Evolutionary conservation across 257 asterid genomes (phyloP).

Genomic region (Datura wrightii): DNA sequence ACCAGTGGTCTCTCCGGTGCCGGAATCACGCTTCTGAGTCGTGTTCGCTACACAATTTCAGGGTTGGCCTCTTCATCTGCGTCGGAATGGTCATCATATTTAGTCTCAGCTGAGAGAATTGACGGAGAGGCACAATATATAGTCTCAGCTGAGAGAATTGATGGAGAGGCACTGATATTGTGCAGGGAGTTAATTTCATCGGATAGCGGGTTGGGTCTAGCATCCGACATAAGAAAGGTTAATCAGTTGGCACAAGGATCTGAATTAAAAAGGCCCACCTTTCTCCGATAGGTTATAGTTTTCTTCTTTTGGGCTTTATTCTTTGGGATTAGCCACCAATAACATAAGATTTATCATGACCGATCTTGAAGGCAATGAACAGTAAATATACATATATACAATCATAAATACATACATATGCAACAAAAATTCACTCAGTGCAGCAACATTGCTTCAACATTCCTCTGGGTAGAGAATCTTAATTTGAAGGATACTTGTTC

Average conservation of each 20-base stretch:
- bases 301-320: background rate
- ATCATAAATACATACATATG: background rate
- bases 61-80: background rate
- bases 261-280: background rate
- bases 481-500: constrained; percentile 86
- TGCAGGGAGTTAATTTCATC: background rate
- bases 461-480: constrained; percentile 5
- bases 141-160: constrained; percentile 5
- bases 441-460: background rate
- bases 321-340: background rate
- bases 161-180: background rate
- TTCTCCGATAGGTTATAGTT: background rate
- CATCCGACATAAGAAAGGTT: constrained; percentile 7
- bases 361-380: constrained; percentile 8
- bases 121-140: background rate
- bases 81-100: background rate
- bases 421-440: constrained; percentile 20
- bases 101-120: constrained; percentile 7
- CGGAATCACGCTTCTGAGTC: background rate
- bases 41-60: constrained; percentile 8
- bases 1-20: background rate
- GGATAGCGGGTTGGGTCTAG: background rate
- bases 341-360: constrained; percentile 22
- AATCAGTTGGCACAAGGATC: background rate
- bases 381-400: background rate